Conservation (phyloP, 1,139 yeast genomes). For the Tardiomyces blankii region DNA sequence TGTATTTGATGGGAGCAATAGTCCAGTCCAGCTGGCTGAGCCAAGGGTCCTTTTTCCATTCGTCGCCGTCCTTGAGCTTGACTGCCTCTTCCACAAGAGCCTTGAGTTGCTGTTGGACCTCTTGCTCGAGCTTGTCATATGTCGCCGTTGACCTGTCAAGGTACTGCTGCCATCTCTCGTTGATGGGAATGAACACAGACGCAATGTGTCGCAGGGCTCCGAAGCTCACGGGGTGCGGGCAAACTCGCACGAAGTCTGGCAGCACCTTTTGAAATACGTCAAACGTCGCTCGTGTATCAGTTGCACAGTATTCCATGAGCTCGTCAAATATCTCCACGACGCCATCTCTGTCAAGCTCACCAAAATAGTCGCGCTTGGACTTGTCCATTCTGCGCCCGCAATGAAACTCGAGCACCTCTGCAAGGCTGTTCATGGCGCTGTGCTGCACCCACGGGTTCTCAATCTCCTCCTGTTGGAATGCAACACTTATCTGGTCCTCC, state of each 20-base stretch:
- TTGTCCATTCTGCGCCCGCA: conserved; percentile 65
- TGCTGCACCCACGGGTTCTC: conserved; percentile 63
- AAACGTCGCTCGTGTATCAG: conserved; percentile 70
- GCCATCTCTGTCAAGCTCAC: conserved; percentile 40
- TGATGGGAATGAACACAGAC: conserved; percentile 71
- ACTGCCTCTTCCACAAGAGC: conserved; percentile 54
- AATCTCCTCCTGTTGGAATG: conserved; percentile 18
- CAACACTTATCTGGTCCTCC: conserved; percentile 12
- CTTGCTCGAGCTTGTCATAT: conserved; percentile 47
- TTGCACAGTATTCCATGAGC: conserved; percentile 73
- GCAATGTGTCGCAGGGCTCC: conserved; percentile 76
- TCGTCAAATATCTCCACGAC: conserved; percentile 46
- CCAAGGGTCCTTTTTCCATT: conserved; percentile 63
- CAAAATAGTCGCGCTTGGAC: conserved; percentile 52
- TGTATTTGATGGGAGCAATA: conserved; percentile 44
- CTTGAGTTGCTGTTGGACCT: conserved; percentile 49
- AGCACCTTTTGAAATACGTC: conserved; percentile 55
- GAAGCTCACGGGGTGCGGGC: conserved; percentile 94
- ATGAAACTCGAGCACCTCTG: conserved; percentile 72
- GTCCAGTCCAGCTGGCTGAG: conserved; percentile 83
- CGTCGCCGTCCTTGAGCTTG: conserved; percentile 24
- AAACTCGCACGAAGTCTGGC: conserved; percentile 53
- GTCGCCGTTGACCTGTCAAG: conserved; percentile 54
- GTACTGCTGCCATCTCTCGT: conserved; percentile 61
- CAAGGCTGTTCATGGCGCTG: conserved; percentile 72